These are phyloP conservation scores for Colletotrichum spaethianum DNA, from an alignment of 2,329 filamentous ascomycete genomes.

Conservation along the genomic window DNA sequence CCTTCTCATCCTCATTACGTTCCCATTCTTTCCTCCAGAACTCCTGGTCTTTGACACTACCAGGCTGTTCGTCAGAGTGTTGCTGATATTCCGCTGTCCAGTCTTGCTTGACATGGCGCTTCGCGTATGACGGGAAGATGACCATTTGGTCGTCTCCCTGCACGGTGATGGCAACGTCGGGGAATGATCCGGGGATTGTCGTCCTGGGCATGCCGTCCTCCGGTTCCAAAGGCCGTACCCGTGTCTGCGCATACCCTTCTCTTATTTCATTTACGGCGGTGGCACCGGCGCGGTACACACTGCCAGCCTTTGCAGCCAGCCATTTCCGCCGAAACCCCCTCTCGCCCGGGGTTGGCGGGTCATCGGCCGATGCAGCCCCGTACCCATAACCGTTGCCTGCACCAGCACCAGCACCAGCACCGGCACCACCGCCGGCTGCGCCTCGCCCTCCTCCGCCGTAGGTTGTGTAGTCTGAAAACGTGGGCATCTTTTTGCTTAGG, in stretches of 20 bases:
- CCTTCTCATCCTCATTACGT: conserved; percentile 83
- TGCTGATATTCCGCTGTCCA: conserved; percentile 50
- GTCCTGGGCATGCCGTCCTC: conserved; percentile 52
- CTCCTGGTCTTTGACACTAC: conserved; percentile 72
- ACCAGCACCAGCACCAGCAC: neutral
- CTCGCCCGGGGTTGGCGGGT: conserved; percentile 62
- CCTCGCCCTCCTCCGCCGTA: conserved; percentile 32
- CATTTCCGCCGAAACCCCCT: conserved; percentile 83
- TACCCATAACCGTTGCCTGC: conserved; percentile 47
- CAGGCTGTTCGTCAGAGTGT: conserved; percentile 52
- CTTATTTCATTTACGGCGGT: conserved; percentile 71
- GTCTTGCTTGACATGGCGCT: conserved; percentile 74
- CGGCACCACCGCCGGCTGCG: conserved; percentile 24
- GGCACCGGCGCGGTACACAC: conserved; percentile 69
- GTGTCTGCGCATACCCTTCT: conserved; percentile 71
- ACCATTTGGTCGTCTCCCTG: conserved; percentile 93
- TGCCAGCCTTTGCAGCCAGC: conserved; percentile 76
- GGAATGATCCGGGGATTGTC: conserved; percentile 82
- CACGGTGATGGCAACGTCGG: conserved; percentile 84
- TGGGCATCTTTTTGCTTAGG: conserved; percentile 44
- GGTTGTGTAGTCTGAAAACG: conserved; percentile 40
- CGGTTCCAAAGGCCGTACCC: conserved; percentile 54
- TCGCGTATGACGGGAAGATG: conserved; percentile 93
- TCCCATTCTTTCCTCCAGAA: conserved; percentile 88
- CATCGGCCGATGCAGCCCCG: conserved; percentile 46